Conservation (phyloP, 257 asterid species). For the Henckelia pumila region DNA sequence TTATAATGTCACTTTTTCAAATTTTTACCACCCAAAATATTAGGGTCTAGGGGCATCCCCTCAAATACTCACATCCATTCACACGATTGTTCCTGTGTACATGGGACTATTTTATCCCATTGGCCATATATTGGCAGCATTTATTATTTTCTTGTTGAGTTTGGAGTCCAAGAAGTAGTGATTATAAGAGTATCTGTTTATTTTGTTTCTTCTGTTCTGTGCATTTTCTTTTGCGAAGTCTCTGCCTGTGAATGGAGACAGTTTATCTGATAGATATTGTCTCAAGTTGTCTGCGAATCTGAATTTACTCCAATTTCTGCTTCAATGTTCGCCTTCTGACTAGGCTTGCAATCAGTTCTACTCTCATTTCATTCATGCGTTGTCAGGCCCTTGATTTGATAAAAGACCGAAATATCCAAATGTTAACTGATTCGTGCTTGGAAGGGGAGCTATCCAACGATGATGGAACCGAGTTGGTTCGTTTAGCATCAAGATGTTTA, state of each 20-base stretch:
- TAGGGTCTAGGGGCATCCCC: background rate
- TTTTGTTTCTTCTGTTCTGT: slow-evolving; percentile 3
- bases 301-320: slow-evolving; percentile 8
- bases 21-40: background rate
- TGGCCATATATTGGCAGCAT: background rate
- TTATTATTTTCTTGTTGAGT: background rate
- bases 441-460: slow-evolving; percentile 68
- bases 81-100: too few species aligned
- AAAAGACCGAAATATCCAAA: slow-evolving; percentile 70
- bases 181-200: background rate
- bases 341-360: background rate
- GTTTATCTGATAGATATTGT: slow-evolving; percentile 15
- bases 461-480: slow-evolving; percentile 72
- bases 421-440: slow-evolving; percentile 76
- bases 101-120: background rate
- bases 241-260: background rate
- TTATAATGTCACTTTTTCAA: background rate
- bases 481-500: slow-evolving; percentile 69
- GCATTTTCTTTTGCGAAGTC: background rate
- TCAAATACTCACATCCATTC: background rate
- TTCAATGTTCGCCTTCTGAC: slow-evolving; percentile 1
- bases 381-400: slow-evolving; percentile 78
- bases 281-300: background rate
- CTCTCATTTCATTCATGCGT: background rate
- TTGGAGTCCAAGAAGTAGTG: background rate